These are phyloP conservation scores for Hypoxylon sp. DNA, from an alignment of 2,329 filamentous ascomycete genomes.

Conservation along the genomic window DNA sequence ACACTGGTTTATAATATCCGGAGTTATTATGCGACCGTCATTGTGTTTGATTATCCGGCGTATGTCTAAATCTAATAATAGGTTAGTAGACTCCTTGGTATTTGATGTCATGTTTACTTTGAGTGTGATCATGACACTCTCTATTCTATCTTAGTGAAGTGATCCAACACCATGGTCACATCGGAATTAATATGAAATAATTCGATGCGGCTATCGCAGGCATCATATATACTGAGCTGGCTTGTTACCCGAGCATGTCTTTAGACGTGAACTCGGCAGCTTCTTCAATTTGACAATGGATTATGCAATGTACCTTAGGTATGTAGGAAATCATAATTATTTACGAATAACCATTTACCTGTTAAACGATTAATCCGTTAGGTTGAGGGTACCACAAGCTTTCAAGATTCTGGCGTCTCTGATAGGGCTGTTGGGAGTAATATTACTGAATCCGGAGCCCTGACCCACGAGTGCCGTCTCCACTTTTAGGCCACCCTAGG, in stretches of 20 bases:
- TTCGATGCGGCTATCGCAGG: too few relatives aligned
- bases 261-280: not conserved
- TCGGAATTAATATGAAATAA: too few relatives aligned
- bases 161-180: too few relatives aligned
- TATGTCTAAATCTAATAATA: not conserved
- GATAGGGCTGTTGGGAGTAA: not conserved
- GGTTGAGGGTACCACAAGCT: not conserved
- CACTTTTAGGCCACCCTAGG: slow-evolving; percentile 19
- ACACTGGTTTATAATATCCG: slow-evolving; percentile 6
- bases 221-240: not conserved
- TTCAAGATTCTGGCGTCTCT: not conserved
- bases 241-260: not conserved
- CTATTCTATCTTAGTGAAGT: not conserved
- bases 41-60: not conserved
- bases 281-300: not conserved
- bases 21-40: slow-evolving; percentile 16
- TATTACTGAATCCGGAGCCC: slow-evolving; percentile 5
- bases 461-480: slow-evolving; percentile 14
- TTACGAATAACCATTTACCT: not conserved
- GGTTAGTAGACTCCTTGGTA: not conserved
- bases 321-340: not conserved
- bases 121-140: not conserved
- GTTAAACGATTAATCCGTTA: not conserved
- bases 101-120: not conserved
- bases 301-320: not conserved